phyloP scores from a whole-genome alignment of 2,329 filamentous ascomycete genomes.

The Clonostachys rhizophaga region DNA sequence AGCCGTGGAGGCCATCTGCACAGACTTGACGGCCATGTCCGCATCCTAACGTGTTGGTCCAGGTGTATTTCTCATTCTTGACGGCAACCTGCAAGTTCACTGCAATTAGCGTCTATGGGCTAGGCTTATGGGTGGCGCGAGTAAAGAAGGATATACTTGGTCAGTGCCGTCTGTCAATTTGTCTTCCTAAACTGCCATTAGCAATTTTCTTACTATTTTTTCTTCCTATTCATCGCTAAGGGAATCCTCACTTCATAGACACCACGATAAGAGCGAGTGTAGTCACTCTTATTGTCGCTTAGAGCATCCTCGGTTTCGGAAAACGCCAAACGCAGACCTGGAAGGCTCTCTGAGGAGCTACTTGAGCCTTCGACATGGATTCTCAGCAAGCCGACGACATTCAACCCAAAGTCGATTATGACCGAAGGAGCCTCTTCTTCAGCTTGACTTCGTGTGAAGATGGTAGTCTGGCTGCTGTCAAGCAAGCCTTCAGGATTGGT shows the following conservation, averaged over 20 bases:
- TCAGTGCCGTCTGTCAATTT: constrained; percentile 39
- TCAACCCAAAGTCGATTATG: constrained; percentile 45
- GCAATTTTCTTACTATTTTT: background rate
- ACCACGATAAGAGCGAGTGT: constrained; percentile 37
- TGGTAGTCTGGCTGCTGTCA: background rate
- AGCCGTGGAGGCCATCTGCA: constrained; percentile 46
- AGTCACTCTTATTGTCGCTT: constrained; percentile 34
- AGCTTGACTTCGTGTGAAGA: background rate
- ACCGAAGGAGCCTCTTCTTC: constrained; percentile 25
- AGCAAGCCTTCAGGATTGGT: constrained; percentile 1
- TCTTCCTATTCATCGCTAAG: background rate
- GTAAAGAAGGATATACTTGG: constrained; percentile 14
- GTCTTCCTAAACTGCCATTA: constrained; percentile 5
- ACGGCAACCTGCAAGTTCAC: constrained; percentile 33
- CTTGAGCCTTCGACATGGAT: constrained; percentile 33
- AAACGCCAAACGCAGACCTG: constrained; percentile 39
- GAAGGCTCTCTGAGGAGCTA: constrained; percentile 16
- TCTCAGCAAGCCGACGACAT: constrained; percentile 34
- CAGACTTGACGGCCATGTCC: constrained; percentile 36
- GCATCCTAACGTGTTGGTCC: constrained; percentile 39
- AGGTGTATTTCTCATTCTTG: constrained; percentile 29
- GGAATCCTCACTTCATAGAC: constrained; percentile 10
- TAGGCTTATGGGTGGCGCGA: background rate
- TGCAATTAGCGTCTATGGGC: constrained; percentile 12
- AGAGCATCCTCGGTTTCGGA: constrained; percentile 42